phyloP scores from a whole-genome alignment of 2,329 filamentous ascomycete species.

The Nothomitra cinnamomea region DNA sequence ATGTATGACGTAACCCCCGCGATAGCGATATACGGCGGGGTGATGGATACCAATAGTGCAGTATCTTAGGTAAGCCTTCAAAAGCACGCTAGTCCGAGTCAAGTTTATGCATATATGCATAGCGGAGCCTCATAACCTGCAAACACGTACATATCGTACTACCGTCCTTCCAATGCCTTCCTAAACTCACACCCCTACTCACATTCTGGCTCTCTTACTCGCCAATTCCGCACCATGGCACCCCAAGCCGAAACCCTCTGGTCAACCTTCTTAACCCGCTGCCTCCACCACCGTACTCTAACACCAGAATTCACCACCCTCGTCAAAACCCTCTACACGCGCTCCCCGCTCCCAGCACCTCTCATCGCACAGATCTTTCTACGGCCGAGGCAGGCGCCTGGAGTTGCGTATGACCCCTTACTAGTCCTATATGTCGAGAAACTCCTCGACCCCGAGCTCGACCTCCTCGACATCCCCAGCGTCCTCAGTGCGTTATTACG shows the following conservation, averaged over 20 bases:
- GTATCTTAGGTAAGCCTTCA: no score
- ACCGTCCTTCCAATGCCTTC: no score
- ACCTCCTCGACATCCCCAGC: not conserved
- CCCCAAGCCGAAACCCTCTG: not conserved
- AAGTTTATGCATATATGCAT: no score
- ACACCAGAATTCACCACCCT: not conserved
- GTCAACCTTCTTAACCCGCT: not conserved
- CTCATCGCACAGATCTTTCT: not conserved
- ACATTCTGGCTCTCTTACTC: not conserved
- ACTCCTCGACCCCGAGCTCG: not conserved
- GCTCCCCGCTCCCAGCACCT: not conserved
- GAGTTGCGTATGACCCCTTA: not conserved
- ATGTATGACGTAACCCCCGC: no score
- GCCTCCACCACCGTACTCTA: not conserved
- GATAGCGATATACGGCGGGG: no score
- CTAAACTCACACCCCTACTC: no score
- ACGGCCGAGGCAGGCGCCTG: not conserved
- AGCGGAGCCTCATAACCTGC: no score
- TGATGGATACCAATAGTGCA: no score
- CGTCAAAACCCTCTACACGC: not conserved
- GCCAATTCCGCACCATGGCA: not conserved
- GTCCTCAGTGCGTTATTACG: not conserved
- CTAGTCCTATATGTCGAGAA: not conserved
- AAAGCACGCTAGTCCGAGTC: no score
- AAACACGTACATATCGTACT: no score